Base-by-base conservation (phyloP, 1,284 basidiomycete species). In the Moesziomyces parantarcticus region DNA sequence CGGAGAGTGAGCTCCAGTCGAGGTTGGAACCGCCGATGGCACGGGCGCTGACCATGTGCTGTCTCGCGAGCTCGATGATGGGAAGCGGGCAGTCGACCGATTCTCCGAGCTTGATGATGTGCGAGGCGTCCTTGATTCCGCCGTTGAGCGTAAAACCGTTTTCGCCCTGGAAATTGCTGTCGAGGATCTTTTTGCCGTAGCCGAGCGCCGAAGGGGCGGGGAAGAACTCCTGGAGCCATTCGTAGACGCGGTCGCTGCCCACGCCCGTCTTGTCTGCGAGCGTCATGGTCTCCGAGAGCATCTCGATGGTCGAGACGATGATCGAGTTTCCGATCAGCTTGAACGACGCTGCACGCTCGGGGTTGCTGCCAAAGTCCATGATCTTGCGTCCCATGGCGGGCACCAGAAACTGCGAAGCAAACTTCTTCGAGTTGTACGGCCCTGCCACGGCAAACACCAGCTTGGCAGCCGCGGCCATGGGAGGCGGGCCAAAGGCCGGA, bases 81-180 rank as follows among this genome's bases (percentile, higher is more conserved):
- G 93, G 93, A 89, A 94, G 90, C 0, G 92, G 92, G 13, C 90
- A 88, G 74, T 92, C 90, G 75, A 89, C 86, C 53, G 90, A 88
- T 10, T 86, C 85, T 7, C 86, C 87, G 9, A 87, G 78, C 62
- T 83, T 79, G 46, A 85, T 82, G 42, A 87, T 86, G 75, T 87
- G 85, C 3, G 43, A 50, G 7, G 65, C 71, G 25, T 95, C 93
- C 78, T 93, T 93, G 78, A 95, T 89, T n/a, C 93, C 94, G 18
- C 92, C 92, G 40, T 91, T 90, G 55, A 95, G 88, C n/a, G 90
- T 87, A 83, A 96, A 95, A n/a, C 93, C 94, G 41, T 87, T 87
- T 10, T 88, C 86, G 20, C 90, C 91, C 66, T 93, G 90, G 80
- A 94, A 95, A 39, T 88, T 86, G 84, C 92, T 89, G 54, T 88